These are phyloP conservation scores for Antarctomyces pellizariae DNA, from an alignment of 495 filamentous ascomycete species.

Conservation along the genomic window DNA sequence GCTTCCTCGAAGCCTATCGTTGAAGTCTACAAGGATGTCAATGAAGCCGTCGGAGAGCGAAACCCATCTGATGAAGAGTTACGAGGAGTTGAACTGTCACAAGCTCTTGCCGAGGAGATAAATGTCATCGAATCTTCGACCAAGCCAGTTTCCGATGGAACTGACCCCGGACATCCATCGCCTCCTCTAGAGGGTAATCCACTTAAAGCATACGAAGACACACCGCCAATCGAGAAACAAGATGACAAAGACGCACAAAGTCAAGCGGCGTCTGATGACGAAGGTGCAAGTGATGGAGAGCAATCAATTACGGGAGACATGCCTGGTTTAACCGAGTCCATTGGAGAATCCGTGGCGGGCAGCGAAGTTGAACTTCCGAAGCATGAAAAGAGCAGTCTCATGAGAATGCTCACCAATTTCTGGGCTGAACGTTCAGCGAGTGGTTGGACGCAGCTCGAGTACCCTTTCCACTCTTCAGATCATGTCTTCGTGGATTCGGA, in stretches of 20 bases:
- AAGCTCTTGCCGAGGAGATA: constrained; percentile 3
- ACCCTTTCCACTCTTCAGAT: constrained; percentile 67
- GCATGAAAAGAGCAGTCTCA: constrained; percentile 71
- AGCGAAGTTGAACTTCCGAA: constrained; percentile 56
- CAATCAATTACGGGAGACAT: constrained; percentile 33
- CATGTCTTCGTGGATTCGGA: constrained; percentile 97
- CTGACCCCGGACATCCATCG: constrained; percentile 5
- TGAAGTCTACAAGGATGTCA: constrained; percentile 79
- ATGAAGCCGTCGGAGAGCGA: constrained; percentile 73
- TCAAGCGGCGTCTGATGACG: constrained; percentile 38
- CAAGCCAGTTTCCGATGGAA: background rate
- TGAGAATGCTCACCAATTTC: constrained; percentile 90
- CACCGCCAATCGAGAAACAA: constrained; percentile 25
- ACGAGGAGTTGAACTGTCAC: constrained; percentile 2
- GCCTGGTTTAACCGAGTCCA: constrained; percentile 14
- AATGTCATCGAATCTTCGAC: constrained; percentile 2
- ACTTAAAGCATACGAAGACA: constrained; percentile 15
- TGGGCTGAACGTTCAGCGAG: constrained; percentile 96
- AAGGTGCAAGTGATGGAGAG: constrained; percentile 51
- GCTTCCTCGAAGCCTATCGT: constrained; percentile 90
- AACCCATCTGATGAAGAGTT: constrained; percentile 46
- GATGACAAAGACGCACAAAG: constrained; percentile 24
- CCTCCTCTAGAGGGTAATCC: constrained; percentile 6
- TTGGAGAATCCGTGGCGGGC: constrained; percentile 40
- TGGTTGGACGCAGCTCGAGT: constrained; percentile 86